Evolutionary conservation across 495 filamentous ascomycete species (phyloP).

Genomic region (Penicillium canariense): DNA sequence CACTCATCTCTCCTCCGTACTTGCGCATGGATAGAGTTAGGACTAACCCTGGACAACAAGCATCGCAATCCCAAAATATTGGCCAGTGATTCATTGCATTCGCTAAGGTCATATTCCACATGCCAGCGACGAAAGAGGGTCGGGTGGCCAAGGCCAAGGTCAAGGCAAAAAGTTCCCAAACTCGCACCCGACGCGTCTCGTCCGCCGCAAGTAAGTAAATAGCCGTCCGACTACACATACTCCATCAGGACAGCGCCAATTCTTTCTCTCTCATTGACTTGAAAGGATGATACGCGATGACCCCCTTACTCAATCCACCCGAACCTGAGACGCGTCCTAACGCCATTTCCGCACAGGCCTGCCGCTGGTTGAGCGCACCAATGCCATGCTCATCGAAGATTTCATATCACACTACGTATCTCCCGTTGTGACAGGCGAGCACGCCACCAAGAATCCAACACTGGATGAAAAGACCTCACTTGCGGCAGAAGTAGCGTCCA

Average conservation of each 20-base stretch:
- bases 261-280: no score
- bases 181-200: slow-evolving; percentile 15
- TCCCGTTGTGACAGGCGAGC: background rate
- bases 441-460: background rate
- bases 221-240: background rate
- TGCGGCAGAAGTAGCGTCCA: background rate
- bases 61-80: no score
- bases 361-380: slow-evolving; percentile 45
- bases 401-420: slow-evolving; percentile 36
- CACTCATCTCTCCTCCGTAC: background rate
- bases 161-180: slow-evolving; percentile 6
- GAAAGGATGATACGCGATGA: background rate
- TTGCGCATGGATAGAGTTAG: background rate
- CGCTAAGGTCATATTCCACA: no score
- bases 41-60: no score
- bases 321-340: slow-evolving; percentile 5
- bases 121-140: slow-evolving; percentile 26
- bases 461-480: background rate
- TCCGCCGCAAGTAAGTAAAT: slow-evolving; percentile 14
- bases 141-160: slow-evolving; percentile 24
- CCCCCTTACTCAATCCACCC: background rate
- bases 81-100: no score
- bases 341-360: slow-evolving; percentile 9
- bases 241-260: background rate
- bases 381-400: slow-evolving; percentile 32